Percentiles rank a stretch among this genome's conserved stretches.
Evolutionary conservation across 2,329 filamentous ascomycete genomes (phyloP).

Genomic region (Exophiala xenobiotica): DNA sequence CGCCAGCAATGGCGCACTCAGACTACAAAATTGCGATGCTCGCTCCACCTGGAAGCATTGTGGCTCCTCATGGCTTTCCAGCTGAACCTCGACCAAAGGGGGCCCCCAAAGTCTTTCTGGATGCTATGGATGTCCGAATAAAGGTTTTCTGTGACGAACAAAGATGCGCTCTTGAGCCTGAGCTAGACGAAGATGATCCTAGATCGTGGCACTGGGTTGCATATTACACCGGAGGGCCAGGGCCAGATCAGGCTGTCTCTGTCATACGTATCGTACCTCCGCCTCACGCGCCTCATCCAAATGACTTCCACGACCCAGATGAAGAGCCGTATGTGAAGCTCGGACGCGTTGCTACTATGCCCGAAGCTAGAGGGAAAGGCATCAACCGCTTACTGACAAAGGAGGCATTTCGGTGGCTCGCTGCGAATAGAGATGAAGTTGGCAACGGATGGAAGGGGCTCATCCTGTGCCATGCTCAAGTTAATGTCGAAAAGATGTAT

Average conservation of each 20-base stretch:
- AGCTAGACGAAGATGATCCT: slow-evolving; percentile 77
- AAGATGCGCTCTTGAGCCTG: slow-evolving; percentile 59
- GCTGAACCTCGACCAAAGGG: slow-evolving; percentile 21
- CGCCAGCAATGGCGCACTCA: slow-evolving; percentile 5
- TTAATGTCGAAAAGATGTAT: slow-evolving; percentile 64
- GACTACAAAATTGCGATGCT: slow-evolving; percentile 15
- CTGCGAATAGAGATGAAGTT: slow-evolving; percentile 54
- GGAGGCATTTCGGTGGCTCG: slow-evolving; percentile 67
- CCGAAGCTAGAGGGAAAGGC: slow-evolving; percentile 63
- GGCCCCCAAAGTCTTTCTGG: slow-evolving; percentile 56
- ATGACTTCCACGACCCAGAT: slow-evolving; percentile 31
- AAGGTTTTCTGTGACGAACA: slow-evolving; percentile 61
- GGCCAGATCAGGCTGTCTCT: slow-evolving; percentile 59
- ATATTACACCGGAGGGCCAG: slow-evolving; percentile 54
- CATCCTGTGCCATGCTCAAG: slow-evolving; percentile 77
- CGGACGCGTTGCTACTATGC: slow-evolving; percentile 70
- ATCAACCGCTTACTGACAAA: slow-evolving; percentile 67
- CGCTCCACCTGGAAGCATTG: slow-evolving; percentile 23
- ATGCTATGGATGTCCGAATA: slow-evolving; percentile 59
- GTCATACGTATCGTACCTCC: slow-evolving; percentile 80
- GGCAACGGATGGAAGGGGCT: slow-evolving; percentile 66
- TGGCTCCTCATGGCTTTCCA: slow-evolving; percentile 30
- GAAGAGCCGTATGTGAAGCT: slow-evolving; percentile 78
- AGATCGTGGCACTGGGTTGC: slow-evolving; percentile 83
- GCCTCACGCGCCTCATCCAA: slow-evolving; percentile 64